Evolutionary conservation across 495 filamentous ascomycete species (phyloP).

Genomic region (Jackrogersella multiformis): DNA sequence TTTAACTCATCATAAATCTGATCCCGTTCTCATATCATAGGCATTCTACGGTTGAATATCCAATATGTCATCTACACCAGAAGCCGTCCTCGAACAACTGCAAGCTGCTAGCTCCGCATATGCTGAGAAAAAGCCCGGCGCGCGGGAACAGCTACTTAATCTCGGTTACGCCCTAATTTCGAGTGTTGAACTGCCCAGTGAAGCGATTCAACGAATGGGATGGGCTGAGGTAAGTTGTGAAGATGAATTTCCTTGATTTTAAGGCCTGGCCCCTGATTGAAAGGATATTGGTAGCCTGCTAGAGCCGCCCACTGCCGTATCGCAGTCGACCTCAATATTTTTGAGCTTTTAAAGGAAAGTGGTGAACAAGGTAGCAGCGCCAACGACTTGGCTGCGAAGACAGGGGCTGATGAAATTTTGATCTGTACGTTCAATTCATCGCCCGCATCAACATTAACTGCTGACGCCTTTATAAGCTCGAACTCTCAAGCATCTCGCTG

Average conservation of each 20-base stretch:
- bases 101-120: conserved; percentile 36
- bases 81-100: conserved; percentile 29
- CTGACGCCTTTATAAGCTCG: conserved; percentile 7
- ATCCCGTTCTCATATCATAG: no score
- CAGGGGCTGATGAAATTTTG: conserved; percentile 41
- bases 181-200: conserved; percentile 49
- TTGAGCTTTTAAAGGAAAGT: conserved; percentile 48
- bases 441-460: neutral
- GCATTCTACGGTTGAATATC: neutral
- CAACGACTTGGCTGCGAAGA: conserved; percentile 40
- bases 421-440: conserved; percentile 23
- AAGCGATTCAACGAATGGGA: conserved; percentile 51
- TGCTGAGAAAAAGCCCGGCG: conserved; percentile 46
- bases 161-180: conserved; percentile 47
- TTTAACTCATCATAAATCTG: no score
- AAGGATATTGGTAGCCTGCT: conserved; percentile 48
- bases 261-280: no score
- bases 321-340: conserved; percentile 49
- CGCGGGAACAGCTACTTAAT: conserved; percentile 50
- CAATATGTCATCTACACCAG: conserved; percentile 14
- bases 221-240: conserved; percentile 52
- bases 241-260: neutral
- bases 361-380: conserved; percentile 39
- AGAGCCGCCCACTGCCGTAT: conserved; percentile 50
- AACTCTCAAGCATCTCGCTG: conserved; percentile 57